Base-by-base conservation (phyloP, 2,329 filamentous ascomycete species). In the Epichloe typhina region DNA sequence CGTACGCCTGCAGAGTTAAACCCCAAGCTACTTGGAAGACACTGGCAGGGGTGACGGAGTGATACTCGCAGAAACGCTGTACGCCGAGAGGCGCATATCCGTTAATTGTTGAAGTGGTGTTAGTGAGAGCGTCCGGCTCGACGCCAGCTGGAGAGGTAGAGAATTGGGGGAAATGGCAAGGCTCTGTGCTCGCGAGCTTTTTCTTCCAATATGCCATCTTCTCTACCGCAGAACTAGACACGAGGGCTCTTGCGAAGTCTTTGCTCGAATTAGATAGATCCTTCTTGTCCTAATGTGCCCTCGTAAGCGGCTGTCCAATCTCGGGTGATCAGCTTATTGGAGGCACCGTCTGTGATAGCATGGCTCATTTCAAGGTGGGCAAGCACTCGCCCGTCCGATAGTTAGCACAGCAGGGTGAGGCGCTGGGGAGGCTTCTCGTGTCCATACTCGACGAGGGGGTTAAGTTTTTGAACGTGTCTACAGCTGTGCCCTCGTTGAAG, bases 291-390 rank as follows among this genome's bases (percentile, higher is more conserved):
- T 4, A 26, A 26, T 26, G 23, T 26, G 23, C 7, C 23, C 23
- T 26, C 23, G 36, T 53, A 55, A 2, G 51, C 51, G 8, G 23
- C 21, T 12, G 33, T 37, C 39, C 47, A 50, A 9, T 55, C 53
- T 6, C 39, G 12, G n/a, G 52, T 43, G 11, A 50, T 35, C 13
- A 50, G 26, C 9, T 35, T 23, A 15, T 36, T 47, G 12, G 54
- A 53, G 3, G 48, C 40, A 31, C 52, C 54, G 23, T 55, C 54
- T 2, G 46, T 41, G 23, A 55, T 45, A 13, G 54, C 48, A 43
- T 55, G 54, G 23, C 52, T 55, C 39, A 52, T 52, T 41, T 54
- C 54, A 8, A 55, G 33, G 45, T 52, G 52, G 8, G 49, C 17
- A 4, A 23, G 7, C 8, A 26, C 26, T 26, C 48, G 12, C 37